Evolutionary conservation across 1,139 yeast species (phyloP), one percentile per base, ranked within the genome.

Genomic region (Suhomyces panamericanus): DNA sequence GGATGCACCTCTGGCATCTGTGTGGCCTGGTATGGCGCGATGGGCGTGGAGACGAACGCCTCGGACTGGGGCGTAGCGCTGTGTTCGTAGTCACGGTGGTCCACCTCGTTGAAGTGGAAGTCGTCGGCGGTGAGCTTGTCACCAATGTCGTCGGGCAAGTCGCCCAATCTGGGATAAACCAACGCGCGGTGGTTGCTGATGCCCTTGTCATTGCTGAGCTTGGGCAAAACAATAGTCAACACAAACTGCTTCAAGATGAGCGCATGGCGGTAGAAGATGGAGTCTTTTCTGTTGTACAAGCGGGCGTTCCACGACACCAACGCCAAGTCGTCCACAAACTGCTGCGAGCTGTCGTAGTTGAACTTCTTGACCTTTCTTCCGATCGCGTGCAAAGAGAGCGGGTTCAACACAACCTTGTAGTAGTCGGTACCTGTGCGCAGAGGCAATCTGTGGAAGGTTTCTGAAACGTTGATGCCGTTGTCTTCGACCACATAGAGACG

Each of bases 241-340:
- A 90, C 64, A 62, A 70, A 86, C 38, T 75, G 67, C 57, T 90
- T 95, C 53, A 91, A 66, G 26, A 83, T 74, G 14, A 78, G 72
- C 0, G 97, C 96, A 55, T 86, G 87, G 32, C 74, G 72, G 63
- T 85, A 87, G 41, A 86, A 84, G 13, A 72, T 70, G 0, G 91
- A 81, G 13, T 77, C 82, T 51, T 81, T 83, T 47, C 83, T 83
- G 62, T 91, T 91, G 64, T 85, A 91, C 39, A 84, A 78, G 50
- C 89, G 78, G 2, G 97, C 97, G 61, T 91, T 91, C 90, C 96
- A 88, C 1, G 88, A 78, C 39, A 91, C 86, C 62, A 87, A 93
- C 0, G 85, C 89, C 49, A 91, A 62, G 62, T 90, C 97, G 48
- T 73, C 77, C 35, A 91, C 68, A 62, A 89, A 90, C 46, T 81